Percentiles rank a stretch among this genome's conserved stretches.
Conservation (phyloP, 257 asterid species). For the Ophiorrhiza pumila region DNA sequence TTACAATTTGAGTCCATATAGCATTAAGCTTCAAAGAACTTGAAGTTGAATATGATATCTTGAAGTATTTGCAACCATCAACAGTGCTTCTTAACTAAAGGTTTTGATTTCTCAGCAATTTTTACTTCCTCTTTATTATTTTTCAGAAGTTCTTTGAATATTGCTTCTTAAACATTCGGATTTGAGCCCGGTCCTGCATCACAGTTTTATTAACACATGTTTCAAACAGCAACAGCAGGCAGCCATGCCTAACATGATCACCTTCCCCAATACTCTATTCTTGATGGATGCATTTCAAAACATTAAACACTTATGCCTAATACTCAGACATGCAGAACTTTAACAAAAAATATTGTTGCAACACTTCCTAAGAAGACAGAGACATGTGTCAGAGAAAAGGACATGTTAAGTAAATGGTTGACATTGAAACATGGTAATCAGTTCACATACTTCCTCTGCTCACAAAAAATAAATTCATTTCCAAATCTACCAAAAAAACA, state of each 20-base stretch:
- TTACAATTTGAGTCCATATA: not conserved
- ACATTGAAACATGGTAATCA: not conserved
- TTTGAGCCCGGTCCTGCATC: not conserved
- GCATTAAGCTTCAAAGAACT: not conserved
- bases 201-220: not conserved
- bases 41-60: not conserved
- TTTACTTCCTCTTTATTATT: not conserved
- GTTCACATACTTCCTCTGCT: too few relatives aligned
- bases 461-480: too few relatives aligned
- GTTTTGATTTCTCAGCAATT: not conserved
- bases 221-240: not conserved
- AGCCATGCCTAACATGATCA: not conserved
- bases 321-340: not conserved
- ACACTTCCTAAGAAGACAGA: not conserved
- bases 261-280: not conserved
- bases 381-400: not conserved
- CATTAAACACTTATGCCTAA: not conserved
- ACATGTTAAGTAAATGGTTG: not conserved
- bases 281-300: not conserved
- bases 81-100: not conserved
- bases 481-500: too few relatives aligned
- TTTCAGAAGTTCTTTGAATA: not conserved
- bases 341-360: not conserved
- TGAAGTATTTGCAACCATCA: not conserved
- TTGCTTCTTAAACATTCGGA: not conserved